These are phyloP conservation scores for Neofusicoccum cordaticola DNA, from an alignment of 2,329 filamentous ascomycete genomes.

Conservation along the genomic window DNA sequence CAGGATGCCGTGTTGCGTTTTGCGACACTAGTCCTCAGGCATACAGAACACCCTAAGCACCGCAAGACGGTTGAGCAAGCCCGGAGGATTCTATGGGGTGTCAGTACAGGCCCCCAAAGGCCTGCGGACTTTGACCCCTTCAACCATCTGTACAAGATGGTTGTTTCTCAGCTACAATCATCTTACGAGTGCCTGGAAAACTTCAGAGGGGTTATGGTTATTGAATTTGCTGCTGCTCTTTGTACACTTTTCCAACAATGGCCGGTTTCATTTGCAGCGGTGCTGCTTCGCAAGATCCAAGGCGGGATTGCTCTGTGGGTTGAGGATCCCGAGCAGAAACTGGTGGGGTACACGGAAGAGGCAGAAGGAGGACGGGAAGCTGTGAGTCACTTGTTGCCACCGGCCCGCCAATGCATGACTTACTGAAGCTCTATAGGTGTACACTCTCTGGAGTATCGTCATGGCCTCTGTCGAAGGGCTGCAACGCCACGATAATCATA, in stretches of 20 bases:
- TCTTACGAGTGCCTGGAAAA: conserved; percentile 52
- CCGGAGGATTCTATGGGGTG: conserved; percentile 65
- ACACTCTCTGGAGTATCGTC: conserved; percentile 42
- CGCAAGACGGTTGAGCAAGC: conserved; percentile 55
- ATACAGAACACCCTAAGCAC: conserved; percentile 53
- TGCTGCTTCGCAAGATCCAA: conserved; percentile 61
- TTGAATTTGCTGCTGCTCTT: conserved; percentile 54
- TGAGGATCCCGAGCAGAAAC: conserved; percentile 48
- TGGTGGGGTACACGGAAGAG: conserved; percentile 19
- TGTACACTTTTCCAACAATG: conserved; percentile 39
- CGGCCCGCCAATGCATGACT: not conserved
- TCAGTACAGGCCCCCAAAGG: conserved; percentile 36
- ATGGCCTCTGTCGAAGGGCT: conserved; percentile 55
- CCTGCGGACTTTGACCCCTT: conserved; percentile 56
- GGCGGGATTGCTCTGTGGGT: conserved; percentile 63
- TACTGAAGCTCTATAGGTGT: conserved; percentile 29
- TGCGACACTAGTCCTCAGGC: conserved; percentile 30
- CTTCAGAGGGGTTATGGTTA: conserved; percentile 39
- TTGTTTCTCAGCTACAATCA: conserved; percentile 51
- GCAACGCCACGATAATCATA: conserved; percentile 55
- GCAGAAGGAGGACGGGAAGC: conserved; percentile 45
- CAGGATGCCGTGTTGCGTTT: conserved; percentile 25
- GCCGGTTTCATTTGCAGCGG: conserved; percentile 50
- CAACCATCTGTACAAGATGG: conserved; percentile 62
- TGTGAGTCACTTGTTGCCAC: conserved; percentile 44